Conservation (phyloP, 164 flowering plant species). For the Litsea cubeba region DNA sequence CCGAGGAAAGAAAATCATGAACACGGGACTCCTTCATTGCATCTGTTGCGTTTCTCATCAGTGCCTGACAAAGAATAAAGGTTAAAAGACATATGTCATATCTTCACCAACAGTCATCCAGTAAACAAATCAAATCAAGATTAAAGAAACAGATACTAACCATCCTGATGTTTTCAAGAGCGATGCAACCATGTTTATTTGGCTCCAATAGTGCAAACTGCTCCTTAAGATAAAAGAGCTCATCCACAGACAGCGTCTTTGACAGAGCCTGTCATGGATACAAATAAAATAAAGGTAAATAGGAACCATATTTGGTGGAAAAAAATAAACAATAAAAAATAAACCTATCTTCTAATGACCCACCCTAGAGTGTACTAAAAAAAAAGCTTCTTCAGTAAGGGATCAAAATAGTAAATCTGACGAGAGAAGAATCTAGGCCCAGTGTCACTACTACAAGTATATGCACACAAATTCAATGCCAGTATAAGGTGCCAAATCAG, state of each 20-base stretch:
- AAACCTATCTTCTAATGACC: not conserved
- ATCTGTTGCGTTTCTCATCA: constrained; percentile 74
- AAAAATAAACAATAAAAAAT: not conserved
- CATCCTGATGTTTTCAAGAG: constrained; percentile 54
- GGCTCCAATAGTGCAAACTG: constrained; percentile 76
- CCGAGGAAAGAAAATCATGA: constrained; percentile 66
- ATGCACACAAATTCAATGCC: too few relatives aligned
- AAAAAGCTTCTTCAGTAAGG: not conserved
- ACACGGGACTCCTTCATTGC: constrained; percentile 92
- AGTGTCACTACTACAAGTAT: not conserved
- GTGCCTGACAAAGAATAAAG: constrained; percentile 44
- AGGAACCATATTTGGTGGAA: not conserved
- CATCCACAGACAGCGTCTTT: constrained; percentile 72
- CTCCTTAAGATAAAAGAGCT: constrained; percentile 64
- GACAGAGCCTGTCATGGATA: constrained; percentile 61
- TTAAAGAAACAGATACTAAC: constrained; percentile 30
- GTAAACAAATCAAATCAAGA: not conserved
- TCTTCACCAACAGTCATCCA: not conserved
- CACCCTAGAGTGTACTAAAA: not conserved
- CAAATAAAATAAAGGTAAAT: constrained; percentile 4
- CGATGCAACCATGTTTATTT: constrained; percentile 56
- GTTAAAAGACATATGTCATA: not conserved
- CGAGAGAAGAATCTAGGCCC: not conserved
- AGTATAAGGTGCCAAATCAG: too few relatives aligned
- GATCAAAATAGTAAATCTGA: too few relatives aligned